Percentiles rank a stretch among this genome's conserved stretches.
phyloP scores from a whole-genome alignment of 225 moss, liverwort and hornwort genomes.

The Neckera pumila region DNA sequence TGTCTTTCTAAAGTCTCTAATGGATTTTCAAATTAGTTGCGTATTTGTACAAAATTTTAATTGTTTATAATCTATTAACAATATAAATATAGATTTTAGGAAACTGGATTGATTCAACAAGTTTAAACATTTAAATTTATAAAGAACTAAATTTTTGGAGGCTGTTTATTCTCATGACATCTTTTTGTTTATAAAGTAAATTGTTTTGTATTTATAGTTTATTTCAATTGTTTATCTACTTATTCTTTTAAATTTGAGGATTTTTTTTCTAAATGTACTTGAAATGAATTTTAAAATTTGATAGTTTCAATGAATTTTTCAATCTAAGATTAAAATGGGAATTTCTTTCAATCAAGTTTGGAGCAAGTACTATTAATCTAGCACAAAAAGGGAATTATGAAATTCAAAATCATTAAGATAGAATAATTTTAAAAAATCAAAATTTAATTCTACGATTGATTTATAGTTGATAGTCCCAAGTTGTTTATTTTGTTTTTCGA shows the following conservation, averaged over 20 bases:
- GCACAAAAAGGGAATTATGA: no score
- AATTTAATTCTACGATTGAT: neutral
- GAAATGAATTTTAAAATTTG: neutral
- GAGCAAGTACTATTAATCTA: no score
- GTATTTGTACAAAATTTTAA: no score
- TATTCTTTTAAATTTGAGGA: rapidly evolving
- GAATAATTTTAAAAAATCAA: neutral
- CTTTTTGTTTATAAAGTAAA: no score
- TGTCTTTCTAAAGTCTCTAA: no score
- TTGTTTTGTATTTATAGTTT: neutral
- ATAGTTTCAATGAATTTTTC: neutral
- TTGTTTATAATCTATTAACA: no score
- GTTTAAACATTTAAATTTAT: no score
- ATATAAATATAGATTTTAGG: neutral
- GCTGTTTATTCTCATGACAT: no score
- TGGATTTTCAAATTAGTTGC: no score
- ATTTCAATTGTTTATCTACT: neutral
- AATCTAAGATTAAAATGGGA: neutral
- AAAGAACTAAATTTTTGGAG: no score
- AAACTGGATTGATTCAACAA: neutral
- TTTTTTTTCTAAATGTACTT: neutral
- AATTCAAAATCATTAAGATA: neutral
- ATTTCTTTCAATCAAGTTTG: no score
- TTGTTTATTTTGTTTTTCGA: neutral
- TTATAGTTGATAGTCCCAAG: no score